phyloP scores from a whole-genome alignment of 2,329 filamentous ascomycete genomes.

The Apiospora aurea region DNA sequence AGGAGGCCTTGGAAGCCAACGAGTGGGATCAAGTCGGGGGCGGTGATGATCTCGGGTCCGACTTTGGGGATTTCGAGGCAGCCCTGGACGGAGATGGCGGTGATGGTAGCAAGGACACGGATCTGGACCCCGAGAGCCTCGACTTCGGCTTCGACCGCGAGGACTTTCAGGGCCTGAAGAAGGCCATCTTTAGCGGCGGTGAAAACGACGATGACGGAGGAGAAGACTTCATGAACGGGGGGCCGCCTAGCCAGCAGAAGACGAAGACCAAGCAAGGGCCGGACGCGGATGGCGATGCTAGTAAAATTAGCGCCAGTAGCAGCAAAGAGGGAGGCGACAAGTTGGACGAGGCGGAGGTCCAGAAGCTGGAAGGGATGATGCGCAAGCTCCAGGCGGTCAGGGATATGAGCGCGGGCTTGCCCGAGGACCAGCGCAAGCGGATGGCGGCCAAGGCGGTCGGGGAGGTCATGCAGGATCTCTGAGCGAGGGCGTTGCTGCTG shows the following conservation, averaged over 20 bases:
- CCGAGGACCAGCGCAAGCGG: slow-evolving; percentile 65
- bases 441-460: slow-evolving; percentile 68
- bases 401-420: slow-evolving; percentile 65
- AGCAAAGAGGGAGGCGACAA: slow-evolving; percentile 45
- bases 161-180: slow-evolving; percentile 60
- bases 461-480: slow-evolving; percentile 70
- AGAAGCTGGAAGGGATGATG: slow-evolving; percentile 70
- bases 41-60: slow-evolving; percentile 43
- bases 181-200: slow-evolving; percentile 57
- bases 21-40: slow-evolving; percentile 61
- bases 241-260: slow-evolving; percentile 14
- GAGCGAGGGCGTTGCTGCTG: slow-evolving; percentile 29
- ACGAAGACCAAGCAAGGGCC: slow-evolving; percentile 20
- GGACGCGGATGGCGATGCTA: too few species aligned
- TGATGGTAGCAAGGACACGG: slow-evolving; percentile 30
- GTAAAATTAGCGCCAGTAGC: too few species aligned
- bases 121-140: slow-evolving; percentile 54
- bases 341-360: slow-evolving; percentile 58
- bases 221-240: slow-evolving; percentile 25
- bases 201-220: slow-evolving; percentile 30
- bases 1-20: slow-evolving; percentile 70
- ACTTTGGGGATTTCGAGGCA: slow-evolving; percentile 45
- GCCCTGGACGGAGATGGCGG: slow-evolving; percentile 36
- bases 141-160: slow-evolving; percentile 60
- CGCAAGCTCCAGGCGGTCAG: slow-evolving; percentile 66